phyloP scores from a whole-genome alignment of 345 rosid species.

The Carallia brachiata region DNA sequence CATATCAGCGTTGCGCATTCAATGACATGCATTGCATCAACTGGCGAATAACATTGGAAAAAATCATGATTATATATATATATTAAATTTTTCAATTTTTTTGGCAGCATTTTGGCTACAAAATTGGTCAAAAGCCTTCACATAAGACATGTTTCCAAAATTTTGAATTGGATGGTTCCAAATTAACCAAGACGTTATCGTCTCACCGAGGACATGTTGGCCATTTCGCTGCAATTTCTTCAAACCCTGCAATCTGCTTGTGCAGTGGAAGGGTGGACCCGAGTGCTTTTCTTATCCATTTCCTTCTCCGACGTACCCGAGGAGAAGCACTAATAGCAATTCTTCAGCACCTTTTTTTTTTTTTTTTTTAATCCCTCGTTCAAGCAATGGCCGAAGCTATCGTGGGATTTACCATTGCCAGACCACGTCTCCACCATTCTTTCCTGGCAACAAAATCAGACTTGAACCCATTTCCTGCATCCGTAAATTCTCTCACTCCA shows the following conservation, averaged over 20 bases:
- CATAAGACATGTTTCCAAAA: no score
- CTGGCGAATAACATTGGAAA: no score
- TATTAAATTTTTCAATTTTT: no score
- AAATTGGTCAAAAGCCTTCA: no score
- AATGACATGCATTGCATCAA: no score
- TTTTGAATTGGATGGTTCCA: neutral
- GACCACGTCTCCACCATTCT: constrained; percentile 28
- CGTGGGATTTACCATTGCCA: constrained; percentile 43
- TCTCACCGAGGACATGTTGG: neutral
- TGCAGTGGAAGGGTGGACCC: constrained; percentile 31
- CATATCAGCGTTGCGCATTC: no score
- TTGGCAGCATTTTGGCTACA: no score
- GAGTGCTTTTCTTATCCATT: constrained; percentile 51
- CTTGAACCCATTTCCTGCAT: constrained; percentile 24
- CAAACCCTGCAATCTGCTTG: neutral
- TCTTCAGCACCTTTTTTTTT: neutral
- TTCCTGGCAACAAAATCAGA: constrained; percentile 26
- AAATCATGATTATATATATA: no score
- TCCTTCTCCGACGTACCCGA: constrained; percentile 3
- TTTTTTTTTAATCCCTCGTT: neutral
- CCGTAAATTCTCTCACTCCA: constrained; percentile 23
- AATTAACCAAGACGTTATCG: neutral
- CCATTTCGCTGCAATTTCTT: neutral
- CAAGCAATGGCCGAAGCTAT: constrained; percentile 54
- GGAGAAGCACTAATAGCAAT: neutral